phyloP scores from a whole-genome alignment of 169 alveolate species.

The Cryptosporidium viatorum region DNA sequence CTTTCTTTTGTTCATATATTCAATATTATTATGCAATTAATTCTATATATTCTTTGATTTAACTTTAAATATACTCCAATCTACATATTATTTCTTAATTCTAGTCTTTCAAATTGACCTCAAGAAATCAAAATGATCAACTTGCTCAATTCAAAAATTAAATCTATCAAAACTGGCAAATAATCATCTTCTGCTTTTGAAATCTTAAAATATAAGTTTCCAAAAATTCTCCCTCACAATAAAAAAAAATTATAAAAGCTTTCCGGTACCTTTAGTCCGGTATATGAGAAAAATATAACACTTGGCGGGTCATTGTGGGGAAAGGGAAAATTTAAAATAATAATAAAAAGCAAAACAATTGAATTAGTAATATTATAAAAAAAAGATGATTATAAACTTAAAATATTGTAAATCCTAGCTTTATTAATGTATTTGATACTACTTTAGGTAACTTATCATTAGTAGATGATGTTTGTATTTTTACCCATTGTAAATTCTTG shows the following conservation, averaged over 20 bases:
- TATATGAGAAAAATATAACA: not conserved
- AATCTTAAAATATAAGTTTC: conserved; percentile 7
- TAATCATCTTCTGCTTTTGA: not conserved
- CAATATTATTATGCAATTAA: not conserved
- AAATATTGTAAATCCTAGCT: not conserved
- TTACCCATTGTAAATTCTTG: not conserved
- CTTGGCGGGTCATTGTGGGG: not conserved
- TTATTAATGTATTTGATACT: not conserved
- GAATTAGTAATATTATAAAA: not conserved
- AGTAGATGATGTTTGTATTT: not conserved
- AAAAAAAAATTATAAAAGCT: not conserved
- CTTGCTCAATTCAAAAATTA: not conserved
- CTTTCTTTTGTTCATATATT: conserved; percentile 40
- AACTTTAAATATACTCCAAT: not conserved
- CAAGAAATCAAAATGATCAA: not conserved
- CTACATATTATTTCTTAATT: not conserved
- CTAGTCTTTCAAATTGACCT: not conserved
- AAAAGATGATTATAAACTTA: not conserved
- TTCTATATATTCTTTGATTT: not conserved
- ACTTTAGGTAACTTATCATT: not conserved
- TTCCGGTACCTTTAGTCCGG: not conserved
- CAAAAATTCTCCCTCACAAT: not conserved
- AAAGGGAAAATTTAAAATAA: not conserved
- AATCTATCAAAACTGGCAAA: not conserved
- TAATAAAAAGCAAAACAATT: no score